A percentile compares a stretch with the other conserved stretches of the same genome.
phyloP scores from a whole-genome alignment of 129 eudicot species.

The Lactuca saligna region DNA sequence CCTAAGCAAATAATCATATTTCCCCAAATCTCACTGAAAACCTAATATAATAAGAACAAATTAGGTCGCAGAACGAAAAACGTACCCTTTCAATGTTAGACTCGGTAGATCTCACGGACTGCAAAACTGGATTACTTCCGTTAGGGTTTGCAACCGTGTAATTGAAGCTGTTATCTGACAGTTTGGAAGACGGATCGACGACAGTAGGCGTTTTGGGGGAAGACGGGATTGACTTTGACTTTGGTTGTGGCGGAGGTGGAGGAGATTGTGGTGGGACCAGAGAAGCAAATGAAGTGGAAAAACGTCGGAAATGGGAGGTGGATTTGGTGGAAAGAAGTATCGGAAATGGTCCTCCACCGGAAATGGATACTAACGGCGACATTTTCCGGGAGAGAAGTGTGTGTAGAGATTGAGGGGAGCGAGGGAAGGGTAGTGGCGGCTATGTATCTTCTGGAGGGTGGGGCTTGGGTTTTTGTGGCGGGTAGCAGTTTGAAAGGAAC shows the following conservation, averaged over 20 bases:
- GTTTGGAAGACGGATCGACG: constrained; percentile 35
- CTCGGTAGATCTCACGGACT: constrained; percentile 56
- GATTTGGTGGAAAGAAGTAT: constrained; percentile 31
- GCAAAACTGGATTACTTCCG: constrained; percentile 46
- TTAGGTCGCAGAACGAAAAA: neutral
- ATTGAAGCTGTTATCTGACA: constrained; percentile 35
- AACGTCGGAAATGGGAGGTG: constrained; percentile 28
- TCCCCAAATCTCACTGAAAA: neutral
- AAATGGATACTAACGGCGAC: constrained; percentile 43
- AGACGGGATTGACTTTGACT: constrained; percentile 24
- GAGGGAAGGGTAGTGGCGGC: neutral
- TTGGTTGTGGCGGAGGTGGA: constrained; percentile 34
- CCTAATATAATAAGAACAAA: neutral
- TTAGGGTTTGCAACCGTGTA: constrained; percentile 47
- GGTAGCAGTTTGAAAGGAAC: constrained; percentile 28
- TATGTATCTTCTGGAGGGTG: constrained; percentile 7
- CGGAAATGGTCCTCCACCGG: constrained; percentile 24
- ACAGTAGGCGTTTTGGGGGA: constrained; percentile 34
- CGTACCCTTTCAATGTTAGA: constrained; percentile 70
- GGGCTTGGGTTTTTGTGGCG: constrained; percentile 26
- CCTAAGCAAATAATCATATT: too few relatives aligned
- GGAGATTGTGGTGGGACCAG: constrained; percentile 43
- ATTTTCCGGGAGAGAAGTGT: constrained; percentile 24
- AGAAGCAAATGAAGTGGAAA: constrained; percentile 40
- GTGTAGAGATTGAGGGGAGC: neutral